A percentile compares a stretch with the other conserved stretches of the same genome.
Evolutionary conservation across 1,139 yeast species (phyloP).

Genomic region (Suhomyces terraborum): DNA sequence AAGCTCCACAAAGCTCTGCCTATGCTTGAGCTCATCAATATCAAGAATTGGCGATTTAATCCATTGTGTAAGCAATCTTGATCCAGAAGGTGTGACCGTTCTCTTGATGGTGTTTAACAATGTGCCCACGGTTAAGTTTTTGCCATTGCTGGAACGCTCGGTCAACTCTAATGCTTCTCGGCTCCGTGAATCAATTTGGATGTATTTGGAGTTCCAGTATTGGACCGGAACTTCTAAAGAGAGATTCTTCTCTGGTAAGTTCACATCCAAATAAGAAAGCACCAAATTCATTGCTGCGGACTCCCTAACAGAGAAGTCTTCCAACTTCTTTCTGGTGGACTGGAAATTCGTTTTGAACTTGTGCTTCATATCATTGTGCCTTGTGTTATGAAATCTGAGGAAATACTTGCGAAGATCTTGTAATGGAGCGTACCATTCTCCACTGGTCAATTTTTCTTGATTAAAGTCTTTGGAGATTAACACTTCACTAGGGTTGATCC

Average conservation of each 20-base stretch:
- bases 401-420: constrained; percentile 64
- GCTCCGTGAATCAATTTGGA: constrained; percentile 84
- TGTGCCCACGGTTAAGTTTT: constrained; percentile 67
- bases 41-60: constrained; percentile 76
- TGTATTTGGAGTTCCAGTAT: constrained; percentile 48
- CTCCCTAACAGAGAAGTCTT: constrained; percentile 51
- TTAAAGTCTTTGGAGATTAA: constrained; percentile 45
- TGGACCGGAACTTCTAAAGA: constrained; percentile 40
- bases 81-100: constrained; percentile 81
- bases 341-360: constrained; percentile 49
- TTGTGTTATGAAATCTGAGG: constrained; percentile 51
- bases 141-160: constrained; percentile 52
- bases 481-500: constrained; percentile 71
- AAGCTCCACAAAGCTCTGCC: constrained; percentile 65
- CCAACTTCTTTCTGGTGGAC: constrained; percentile 57
- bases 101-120: constrained; percentile 64
- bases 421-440: constrained; percentile 59
- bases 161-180: constrained; percentile 77
- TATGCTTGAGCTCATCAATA: constrained; percentile 49
- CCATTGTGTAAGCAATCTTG: constrained; percentile 79
- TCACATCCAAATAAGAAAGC: constrained; percentile 41
- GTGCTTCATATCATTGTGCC: constrained; percentile 34
- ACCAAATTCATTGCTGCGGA: constrained; percentile 49
- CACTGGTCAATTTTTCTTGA: constrained; percentile 36
- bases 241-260: constrained; percentile 44